Percentiles rank a stretch among this genome's conserved stretches.
Evolutionary conservation across 139 green algal genomes (phyloP).

Genomic region (Closterium sp.): DNA sequence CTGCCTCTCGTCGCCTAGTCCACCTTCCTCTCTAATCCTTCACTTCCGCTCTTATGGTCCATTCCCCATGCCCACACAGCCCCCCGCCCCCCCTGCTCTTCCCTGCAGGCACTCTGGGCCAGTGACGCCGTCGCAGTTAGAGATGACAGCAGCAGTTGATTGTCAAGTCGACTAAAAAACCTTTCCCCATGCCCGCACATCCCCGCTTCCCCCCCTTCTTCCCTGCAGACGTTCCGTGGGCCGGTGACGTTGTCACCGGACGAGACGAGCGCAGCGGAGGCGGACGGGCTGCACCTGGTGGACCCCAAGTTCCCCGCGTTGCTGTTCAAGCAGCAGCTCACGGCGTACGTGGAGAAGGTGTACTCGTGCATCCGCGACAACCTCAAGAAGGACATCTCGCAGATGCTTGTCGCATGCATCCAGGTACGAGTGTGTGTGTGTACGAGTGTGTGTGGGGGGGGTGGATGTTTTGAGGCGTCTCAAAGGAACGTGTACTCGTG

Average conservation of each 20-base stretch:
- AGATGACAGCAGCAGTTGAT: background rate
- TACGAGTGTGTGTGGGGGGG: too few species aligned
- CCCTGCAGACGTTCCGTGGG: background rate
- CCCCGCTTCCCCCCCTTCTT: background rate
- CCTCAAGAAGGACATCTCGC: constrained; percentile 91
- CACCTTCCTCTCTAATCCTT: too few species aligned
- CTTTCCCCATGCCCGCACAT: too few species aligned
- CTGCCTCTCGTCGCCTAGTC: background rate
- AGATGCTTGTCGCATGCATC: constrained; percentile 67
- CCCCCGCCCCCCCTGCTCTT: background rate
- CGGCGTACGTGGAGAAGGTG: constrained; percentile 95
- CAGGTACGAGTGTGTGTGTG: constrained; percentile 55
- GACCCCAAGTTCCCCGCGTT: constrained; percentile 98
- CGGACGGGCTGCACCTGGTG: constrained; percentile 61
- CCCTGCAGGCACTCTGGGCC: background rate
- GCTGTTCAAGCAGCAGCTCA: constrained; percentile 99
- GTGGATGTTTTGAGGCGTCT: too few species aligned
- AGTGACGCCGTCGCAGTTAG: background rate
- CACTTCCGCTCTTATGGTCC: background rate
- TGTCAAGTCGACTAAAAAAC: too few species aligned
- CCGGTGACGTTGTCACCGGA: background rate
- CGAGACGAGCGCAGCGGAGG: background rate
- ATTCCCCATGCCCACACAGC: background rate
- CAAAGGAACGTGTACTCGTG: too few species aligned
- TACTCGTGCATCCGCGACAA: constrained; percentile 97